A percentile compares a stretch with the other conserved stretches of the same genome.
Evolutionary conservation across 2,329 filamentous ascomycete genomes (phyloP).

Genomic region (Rhynchosporium secalis): DNA sequence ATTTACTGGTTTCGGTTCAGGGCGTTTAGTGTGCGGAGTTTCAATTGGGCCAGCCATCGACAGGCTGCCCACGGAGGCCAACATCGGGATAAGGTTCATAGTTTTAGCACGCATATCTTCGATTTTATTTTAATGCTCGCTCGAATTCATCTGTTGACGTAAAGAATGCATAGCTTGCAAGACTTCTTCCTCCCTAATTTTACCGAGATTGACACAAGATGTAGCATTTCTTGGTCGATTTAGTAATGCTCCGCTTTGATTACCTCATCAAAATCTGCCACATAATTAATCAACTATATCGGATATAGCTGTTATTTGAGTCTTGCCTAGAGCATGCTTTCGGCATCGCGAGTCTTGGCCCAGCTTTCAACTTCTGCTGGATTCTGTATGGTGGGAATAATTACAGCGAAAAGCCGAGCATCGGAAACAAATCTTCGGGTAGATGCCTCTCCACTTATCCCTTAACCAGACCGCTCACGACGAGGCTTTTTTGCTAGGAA

Average conservation of each 20-base stretch:
- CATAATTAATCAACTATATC: too few species aligned
- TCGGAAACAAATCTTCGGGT: neutral
- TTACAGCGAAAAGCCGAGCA: slow-evolving; percentile 5
- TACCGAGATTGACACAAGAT: neutral
- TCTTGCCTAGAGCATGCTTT: neutral
- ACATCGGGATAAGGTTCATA: neutral
- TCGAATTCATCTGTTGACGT: neutral
- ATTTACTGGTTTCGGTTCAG: slow-evolving; percentile 13
- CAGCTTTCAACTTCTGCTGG: neutral
- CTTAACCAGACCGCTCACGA: too few species aligned
- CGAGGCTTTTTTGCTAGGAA: slow-evolving; percentile 7
- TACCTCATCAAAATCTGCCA: too few species aligned
- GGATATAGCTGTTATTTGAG: too few species aligned
- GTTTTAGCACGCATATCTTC: slow-evolving; percentile 3
- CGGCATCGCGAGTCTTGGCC: neutral
- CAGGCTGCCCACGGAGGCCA: slow-evolving; percentile 5
- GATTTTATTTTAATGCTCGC: slow-evolving; percentile 8
- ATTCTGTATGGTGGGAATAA: slow-evolving; percentile 14
- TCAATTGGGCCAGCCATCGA: slow-evolving; percentile 1
- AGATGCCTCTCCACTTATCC: too few species aligned
- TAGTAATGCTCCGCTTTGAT: too few species aligned
- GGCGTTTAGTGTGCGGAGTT: slow-evolving; percentile 13
- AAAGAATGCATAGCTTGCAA: neutral
- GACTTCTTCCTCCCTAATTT: neutral
- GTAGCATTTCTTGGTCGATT: neutral